Base-by-base conservation (phyloP, 805 yeast species). In the Wickerhamomyces ciferrii region DNA sequence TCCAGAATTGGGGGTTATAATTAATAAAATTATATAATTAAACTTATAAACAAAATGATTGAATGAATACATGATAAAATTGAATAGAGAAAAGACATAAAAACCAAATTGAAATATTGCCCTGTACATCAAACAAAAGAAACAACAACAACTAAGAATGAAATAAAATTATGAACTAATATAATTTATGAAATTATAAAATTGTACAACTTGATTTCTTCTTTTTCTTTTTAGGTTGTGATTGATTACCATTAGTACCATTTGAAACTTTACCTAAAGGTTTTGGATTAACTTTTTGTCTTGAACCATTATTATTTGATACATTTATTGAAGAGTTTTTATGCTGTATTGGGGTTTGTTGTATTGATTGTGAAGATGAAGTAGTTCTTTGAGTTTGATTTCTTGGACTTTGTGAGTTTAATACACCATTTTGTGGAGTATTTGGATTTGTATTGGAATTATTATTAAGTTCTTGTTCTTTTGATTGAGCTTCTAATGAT, bases 121-220 rank as follows among this genome's bases (percentile, higher is more conserved):
- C n/a, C n/a, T n/a, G n/a, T n/a, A n/a, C n/a, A n/a, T n/a, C n/a
- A n/a, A n/a, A n/a, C n/a, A n/a, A n/a, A n/a, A n/a, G n/a, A n/a
- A n/a, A n/a, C n/a, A n/a, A n/a, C n/a, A n/a, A n/a, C n/a, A 20
- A 29, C 14, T n/a, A 31, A 21, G 29, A 4, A 24, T 6, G 25
- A 15, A 32, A 38, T n/a, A 41, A 23, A 27, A 27, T 25, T 24
- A 25, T 9, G 25, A 20, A 27, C n/a, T 15, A n/a, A 23, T 35
- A 31, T 24, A 19, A 41, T 29, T 6, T 7, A 18, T 4, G 20
- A 15, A 6, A 4, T 42, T 18, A 59, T 19, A 59, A 49, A 17
- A 59, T 50, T 19, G 51, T 50, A 50, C 62, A 59, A n/a, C 53
- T 44, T 1, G 61, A 55, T 32, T 55, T 59, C 51, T 59, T 59